Conservation (phyloP, 345 rosid species). For the Camelina hispida region DNA sequence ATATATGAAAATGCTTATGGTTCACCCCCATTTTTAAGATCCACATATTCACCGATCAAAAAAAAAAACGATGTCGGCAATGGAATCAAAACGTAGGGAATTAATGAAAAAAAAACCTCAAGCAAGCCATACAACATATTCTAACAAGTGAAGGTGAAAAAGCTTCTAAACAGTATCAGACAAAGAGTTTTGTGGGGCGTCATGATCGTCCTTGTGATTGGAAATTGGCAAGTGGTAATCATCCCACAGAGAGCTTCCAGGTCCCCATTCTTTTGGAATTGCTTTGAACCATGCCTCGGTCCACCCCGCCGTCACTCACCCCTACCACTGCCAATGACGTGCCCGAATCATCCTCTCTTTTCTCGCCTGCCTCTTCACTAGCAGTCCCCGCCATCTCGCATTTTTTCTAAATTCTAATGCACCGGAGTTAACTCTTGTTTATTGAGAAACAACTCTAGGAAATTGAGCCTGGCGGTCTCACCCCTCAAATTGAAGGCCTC, state of each 20-base stretch:
- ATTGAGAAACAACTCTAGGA: conserved; percentile 77
- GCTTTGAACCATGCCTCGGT: conserved; percentile 85
- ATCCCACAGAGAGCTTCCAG: conserved; percentile 94
- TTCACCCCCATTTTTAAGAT: not conserved
- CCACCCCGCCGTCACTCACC: conserved; percentile 59
- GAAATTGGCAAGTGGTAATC: conserved; percentile 64
- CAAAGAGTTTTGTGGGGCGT: conserved; percentile 41
- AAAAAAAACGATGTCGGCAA: not conserved
- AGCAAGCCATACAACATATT: not conserved
- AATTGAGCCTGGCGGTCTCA: conserved; percentile 85
- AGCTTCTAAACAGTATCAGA: conserved; percentile 3
- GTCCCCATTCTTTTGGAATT: conserved; percentile 86
- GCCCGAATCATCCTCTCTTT: conserved; percentile 42
- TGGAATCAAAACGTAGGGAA: conserved; percentile 13
- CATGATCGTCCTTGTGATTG: conserved; percentile 47
- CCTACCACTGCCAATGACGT: conserved; percentile 37
- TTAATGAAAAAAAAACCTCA: not conserved
- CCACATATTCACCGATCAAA: not conserved
- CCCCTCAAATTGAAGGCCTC: conserved; percentile 89
- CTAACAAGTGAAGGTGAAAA: not conserved
- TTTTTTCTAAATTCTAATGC: conserved; percentile 36
- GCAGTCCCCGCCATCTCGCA: conserved; percentile 27
- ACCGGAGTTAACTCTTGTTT: conserved; percentile 51
- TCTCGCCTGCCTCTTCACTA: conserved; percentile 17
- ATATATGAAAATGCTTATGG: not conserved